These are phyloP conservation scores for Neckera pumila DNA, from an alignment of 225 moss, liverwort and hornwort species.

Conservation along the genomic window DNA sequence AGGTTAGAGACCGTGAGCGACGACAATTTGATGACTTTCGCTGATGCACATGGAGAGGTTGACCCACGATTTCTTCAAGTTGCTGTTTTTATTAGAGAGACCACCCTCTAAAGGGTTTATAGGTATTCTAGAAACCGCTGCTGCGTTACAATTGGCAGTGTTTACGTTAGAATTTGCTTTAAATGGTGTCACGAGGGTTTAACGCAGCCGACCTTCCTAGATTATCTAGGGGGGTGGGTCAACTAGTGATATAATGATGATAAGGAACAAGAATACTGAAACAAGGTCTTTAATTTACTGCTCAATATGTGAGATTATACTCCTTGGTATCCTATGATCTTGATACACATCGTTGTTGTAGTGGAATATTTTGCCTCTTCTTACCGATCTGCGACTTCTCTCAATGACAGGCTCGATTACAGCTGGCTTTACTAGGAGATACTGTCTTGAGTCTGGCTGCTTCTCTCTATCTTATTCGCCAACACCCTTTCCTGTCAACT, in stretches of 20 bases:
- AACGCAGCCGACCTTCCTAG: not conserved
- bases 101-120: not conserved
- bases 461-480: constrained; percentile 44
- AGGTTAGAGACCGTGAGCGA: not conserved
- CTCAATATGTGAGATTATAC: not conserved
- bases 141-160: not conserved
- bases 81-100: not conserved
- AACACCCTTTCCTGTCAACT: constrained; percentile 37
- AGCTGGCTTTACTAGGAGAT: constrained; percentile 42
- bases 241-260: not conserved
- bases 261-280: not conserved
- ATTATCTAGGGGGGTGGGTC: not conserved
- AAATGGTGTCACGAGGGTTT: not conserved
- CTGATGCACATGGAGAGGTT: constrained; percentile 53
- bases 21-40: constrained; percentile 27
- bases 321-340: not conserved
- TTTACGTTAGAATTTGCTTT: not conserved
- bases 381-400: not conserved
- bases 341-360: not conserved
- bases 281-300: not conserved
- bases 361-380: not conserved
- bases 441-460: constrained; percentile 36
- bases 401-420: constrained; percentile 35
- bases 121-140: not conserved
- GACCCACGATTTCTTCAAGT: not conserved